Evolutionary conservation across 1,139 yeast species (phyloP), one percentile per base, ranked within the genome.

Genomic region (Nakaseomyces delphensis): DNA sequence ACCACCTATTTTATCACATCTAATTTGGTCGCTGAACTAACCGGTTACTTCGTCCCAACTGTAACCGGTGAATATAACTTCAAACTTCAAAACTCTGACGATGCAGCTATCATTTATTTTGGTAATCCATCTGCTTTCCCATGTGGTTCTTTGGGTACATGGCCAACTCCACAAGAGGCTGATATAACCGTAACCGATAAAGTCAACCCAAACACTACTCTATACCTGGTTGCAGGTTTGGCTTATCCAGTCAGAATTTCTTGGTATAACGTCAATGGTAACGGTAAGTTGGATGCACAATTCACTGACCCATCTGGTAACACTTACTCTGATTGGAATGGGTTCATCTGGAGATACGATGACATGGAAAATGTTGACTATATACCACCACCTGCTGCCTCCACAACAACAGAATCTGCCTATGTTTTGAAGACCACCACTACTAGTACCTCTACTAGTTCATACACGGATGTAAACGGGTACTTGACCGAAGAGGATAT

Each of bases 1-100:
- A 20, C 25, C 3, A 32, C 36, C 5, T 32, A 32, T 62, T 52
- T 43, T 2, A 27, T 40, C 2, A 36, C 29, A 37, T 48, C 48
- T 24, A 63, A 65, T 20, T 28, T 42, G 32, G 31, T 38, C 2
- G 25, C 21, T 20, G 39, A 42, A 38, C 16, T 39, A 11, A 33
- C 38, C 2, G 44, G 42, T 38, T 42, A 42, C 30, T 42, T 42
- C 15, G 24, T 35, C 6, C 44, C 44, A 13, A 29, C 36, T 7
- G 28, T 4, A 15, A 27, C 44, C 8, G 44, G 44, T 42, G 35
- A 35, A 10, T 39, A 42, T 36, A 36, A 33, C 13, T 42, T 42
- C 19, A 38, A 25, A 24, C 36, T 42, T 20, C 32, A 27, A 16
- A 36, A 36, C 13, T 38, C 42, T 3, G 44, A 42, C 39, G 42